Conservation (phyloP, 352 stramenopile genomes). For the Phytophthora melonis region DNA sequence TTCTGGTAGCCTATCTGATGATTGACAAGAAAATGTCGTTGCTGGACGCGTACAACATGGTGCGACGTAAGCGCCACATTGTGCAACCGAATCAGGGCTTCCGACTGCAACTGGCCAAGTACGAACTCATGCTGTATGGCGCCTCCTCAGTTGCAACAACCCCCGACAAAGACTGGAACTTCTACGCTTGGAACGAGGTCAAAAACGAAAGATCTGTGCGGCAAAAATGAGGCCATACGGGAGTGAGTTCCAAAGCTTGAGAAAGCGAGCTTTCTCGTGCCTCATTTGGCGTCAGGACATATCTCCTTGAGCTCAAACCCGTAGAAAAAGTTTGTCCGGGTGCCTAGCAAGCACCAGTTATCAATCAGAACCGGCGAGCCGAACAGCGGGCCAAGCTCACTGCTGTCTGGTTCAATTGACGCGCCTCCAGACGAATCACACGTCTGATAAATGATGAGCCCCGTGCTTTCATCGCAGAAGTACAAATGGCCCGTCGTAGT, state of each 20-base stretch:
- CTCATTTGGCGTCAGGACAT: not conserved
- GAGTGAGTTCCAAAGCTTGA: too few species aligned
- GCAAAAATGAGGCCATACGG: not conserved
- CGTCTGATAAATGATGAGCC: conserved; percentile 40
- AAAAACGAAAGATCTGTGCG: conserved; percentile 38
- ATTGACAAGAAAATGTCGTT: conserved; percentile 73
- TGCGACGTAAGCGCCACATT: conserved; percentile 49
- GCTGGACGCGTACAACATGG: conserved; percentile 65
- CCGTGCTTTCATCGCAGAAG: conserved; percentile 54
- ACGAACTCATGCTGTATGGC: conserved; percentile 67
- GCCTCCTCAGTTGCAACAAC: conserved; percentile 63
- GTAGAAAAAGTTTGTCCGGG: conserved; percentile 57
- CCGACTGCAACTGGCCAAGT: conserved; percentile 75
- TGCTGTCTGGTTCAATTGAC: not conserved
- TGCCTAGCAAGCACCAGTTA: conserved; percentile 57
- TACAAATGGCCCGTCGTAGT: conserved; percentile 52
- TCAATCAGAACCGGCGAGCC: conserved; percentile 62
- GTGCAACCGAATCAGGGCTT: conserved; percentile 72
- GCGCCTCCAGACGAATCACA: conserved; percentile 13
- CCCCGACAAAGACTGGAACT: conserved; percentile 74
- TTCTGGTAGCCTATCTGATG: conserved; percentile 76
- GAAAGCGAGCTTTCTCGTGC: not conserved
- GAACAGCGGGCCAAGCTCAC: conserved; percentile 57
- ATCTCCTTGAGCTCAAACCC: conserved; percentile 36
- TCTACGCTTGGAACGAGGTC: conserved; percentile 77